Evolutionary conservation across 2,329 filamentous ascomycete species (phyloP).

Genomic region (Calonectria henricotiae): DNA sequence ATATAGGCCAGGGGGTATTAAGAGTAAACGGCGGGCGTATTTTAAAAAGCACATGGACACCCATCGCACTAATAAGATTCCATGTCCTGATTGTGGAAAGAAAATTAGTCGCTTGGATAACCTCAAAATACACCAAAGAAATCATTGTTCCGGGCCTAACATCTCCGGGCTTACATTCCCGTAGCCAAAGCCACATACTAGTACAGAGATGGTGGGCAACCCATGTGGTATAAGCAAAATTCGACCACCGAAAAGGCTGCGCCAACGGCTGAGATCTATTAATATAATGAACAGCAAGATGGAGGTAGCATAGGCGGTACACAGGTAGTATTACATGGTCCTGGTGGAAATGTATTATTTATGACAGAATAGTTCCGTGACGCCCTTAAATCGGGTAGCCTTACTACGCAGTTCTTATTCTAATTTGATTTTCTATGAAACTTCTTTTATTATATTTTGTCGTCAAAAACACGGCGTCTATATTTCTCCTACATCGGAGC

Average conservation of each 20-base stretch:
- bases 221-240: neutral
- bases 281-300: neutral
- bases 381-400: no score
- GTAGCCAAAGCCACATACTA: neutral
- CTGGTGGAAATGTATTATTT: neutral
- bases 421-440: no score
- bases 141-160: neutral
- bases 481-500: no score
- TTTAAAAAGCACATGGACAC: neutral
- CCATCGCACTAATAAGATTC: neutral
- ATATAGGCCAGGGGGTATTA: neutral
- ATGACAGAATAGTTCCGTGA: no score
- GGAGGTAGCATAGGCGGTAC: neutral
- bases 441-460: no score
- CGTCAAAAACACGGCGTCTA: no score
- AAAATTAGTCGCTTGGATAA: neutral
- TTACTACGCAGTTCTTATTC: no score
- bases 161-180: neutral
- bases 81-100: neutral
- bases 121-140: slow-evolving; percentile 5
- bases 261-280: neutral
- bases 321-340: neutral
- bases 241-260: neutral
- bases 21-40: neutral
- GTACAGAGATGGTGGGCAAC: neutral